phyloP scores from a whole-genome alignment of 768 basidiomycete species.

The Suillus fuscotomentosus region DNA sequence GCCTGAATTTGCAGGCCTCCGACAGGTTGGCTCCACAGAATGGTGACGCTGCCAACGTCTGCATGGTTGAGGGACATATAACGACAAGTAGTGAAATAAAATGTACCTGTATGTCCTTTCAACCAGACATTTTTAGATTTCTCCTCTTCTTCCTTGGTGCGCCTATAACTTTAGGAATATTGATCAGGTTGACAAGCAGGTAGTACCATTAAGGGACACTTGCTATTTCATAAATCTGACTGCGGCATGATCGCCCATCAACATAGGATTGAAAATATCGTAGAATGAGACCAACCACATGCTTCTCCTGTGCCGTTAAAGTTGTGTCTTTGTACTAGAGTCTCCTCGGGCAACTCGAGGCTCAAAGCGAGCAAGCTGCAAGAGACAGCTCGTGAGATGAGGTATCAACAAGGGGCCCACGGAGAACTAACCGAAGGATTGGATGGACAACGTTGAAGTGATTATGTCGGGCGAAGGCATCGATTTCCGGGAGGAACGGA shows the following conservation, averaged over 20 bases:
- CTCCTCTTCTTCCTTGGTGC: slow-evolving; percentile 40
- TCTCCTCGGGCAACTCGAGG: slow-evolving; percentile 45
- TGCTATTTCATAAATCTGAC: slow-evolving; percentile 52
- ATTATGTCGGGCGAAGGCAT: slow-evolving; percentile 35
- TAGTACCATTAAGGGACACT: slow-evolving; percentile 9
- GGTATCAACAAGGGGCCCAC: neutral
- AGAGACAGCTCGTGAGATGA: neutral
- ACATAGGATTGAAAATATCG: neutral
- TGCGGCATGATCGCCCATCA: slow-evolving; percentile 13
- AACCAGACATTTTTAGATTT: slow-evolving; percentile 47
- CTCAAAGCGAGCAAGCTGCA: slow-evolving; percentile 41
- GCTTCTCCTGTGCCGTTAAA: slow-evolving; percentile 38
- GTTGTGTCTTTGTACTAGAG: slow-evolving; percentile 38
- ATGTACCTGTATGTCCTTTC: slow-evolving; percentile 47
- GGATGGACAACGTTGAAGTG: slow-evolving; percentile 38
- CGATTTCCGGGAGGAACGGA: slow-evolving; percentile 36
- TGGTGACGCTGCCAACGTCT: slow-evolving; percentile 46
- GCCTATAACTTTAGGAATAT: slow-evolving; percentile 34
- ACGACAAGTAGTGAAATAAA: neutral
- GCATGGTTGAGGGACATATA: neutral
- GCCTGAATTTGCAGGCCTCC: slow-evolving; percentile 44
- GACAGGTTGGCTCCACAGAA: slow-evolving; percentile 50
- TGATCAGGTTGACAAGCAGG: neutral
- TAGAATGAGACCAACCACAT: slow-evolving; percentile 27
- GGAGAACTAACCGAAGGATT: slow-evolving; percentile 31